Conservation (phyloP, 768 basidiomycete species). For the Suillus weaverae region DNA sequence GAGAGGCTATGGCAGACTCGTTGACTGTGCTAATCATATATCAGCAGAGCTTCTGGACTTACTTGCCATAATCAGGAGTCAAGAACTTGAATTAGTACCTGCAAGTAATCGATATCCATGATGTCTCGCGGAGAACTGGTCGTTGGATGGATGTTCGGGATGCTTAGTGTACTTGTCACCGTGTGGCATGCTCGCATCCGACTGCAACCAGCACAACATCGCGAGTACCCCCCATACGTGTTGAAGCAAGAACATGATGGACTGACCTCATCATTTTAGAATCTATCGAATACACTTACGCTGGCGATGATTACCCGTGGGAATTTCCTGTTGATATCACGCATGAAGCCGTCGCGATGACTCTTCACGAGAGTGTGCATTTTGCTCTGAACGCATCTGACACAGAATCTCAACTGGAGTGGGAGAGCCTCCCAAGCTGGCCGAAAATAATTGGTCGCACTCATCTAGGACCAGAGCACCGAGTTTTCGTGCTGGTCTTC, state of each 20-base stretch:
- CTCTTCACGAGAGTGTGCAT: conserved; percentile 4
- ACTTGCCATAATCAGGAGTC: background rate
- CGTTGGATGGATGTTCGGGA: background rate
- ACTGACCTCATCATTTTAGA: background rate
- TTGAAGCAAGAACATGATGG: background rate
- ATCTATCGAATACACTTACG: background rate
- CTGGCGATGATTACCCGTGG: background rate
- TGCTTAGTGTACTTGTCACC: background rate
- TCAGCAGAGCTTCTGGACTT: background rate
- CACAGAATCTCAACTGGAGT: background rate
- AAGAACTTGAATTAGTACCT: background rate
- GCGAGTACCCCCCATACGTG: background rate
- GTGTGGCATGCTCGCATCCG: background rate
- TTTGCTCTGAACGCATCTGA: background rate
- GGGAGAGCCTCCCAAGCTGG: background rate
- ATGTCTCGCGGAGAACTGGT: background rate
- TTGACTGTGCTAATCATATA: background rate
- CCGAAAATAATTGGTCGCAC: background rate
- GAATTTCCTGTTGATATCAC: background rate
- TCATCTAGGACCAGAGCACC: background rate
- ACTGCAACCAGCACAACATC: background rate
- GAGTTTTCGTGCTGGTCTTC: background rate
- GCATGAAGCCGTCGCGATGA: conserved; percentile 10
- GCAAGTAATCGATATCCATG: background rate
- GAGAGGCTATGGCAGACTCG: background rate